Conservation (phyloP, 768 basidiomycete genomes). For the Lanmaoa pseudosensibilis region DNA sequence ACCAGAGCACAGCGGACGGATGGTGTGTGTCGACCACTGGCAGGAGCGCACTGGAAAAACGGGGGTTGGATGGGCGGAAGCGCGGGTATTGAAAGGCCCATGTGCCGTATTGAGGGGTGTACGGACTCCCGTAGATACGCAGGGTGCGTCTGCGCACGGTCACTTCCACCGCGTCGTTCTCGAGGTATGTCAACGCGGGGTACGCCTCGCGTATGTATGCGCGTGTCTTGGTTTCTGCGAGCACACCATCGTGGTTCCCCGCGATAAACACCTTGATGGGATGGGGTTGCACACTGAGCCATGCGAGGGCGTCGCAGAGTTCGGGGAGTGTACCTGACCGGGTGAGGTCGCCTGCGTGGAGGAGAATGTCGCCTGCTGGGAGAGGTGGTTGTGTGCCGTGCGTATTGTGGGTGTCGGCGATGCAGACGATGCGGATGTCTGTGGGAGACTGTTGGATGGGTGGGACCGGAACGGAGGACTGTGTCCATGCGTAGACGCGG, state of each 20-base stretch:
- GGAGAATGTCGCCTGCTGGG: constrained; percentile 41
- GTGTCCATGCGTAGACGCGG: constrained; percentile 15
- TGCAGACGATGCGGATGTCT: constrained; percentile 38
- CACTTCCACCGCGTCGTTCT: constrained; percentile 32
- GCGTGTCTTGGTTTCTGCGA: constrained; percentile 22
- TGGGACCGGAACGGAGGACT: not conserved
- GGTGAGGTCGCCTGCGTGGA: constrained; percentile 44
- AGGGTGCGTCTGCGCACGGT: constrained; percentile 33
- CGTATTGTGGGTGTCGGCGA: constrained; percentile 42
- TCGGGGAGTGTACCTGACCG: constrained; percentile 36
- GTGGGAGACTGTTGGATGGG: not conserved
- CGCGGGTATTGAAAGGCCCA: constrained; percentile 13
- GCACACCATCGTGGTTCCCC: constrained; percentile 43
- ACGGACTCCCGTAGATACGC: constrained; percentile 40
- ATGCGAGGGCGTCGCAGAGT: constrained; percentile 30
- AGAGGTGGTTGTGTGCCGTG: constrained; percentile 28
- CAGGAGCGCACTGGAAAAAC: not conserved
- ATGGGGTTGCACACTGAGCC: constrained; percentile 37
- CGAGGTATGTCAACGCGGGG: constrained; percentile 39
- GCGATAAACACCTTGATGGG: constrained; percentile 43
- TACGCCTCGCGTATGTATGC: constrained; percentile 17
- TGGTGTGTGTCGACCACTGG: not conserved
- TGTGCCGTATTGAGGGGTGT: constrained; percentile 37
- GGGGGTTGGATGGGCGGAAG: constrained; percentile 1
- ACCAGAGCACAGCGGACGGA: constrained; percentile 23